A percentile compares a stretch with the other conserved stretches of the same genome.
Conservation (phyloP, 495 filamentous ascomycete genomes). For the Penicillium canariense region DNA sequence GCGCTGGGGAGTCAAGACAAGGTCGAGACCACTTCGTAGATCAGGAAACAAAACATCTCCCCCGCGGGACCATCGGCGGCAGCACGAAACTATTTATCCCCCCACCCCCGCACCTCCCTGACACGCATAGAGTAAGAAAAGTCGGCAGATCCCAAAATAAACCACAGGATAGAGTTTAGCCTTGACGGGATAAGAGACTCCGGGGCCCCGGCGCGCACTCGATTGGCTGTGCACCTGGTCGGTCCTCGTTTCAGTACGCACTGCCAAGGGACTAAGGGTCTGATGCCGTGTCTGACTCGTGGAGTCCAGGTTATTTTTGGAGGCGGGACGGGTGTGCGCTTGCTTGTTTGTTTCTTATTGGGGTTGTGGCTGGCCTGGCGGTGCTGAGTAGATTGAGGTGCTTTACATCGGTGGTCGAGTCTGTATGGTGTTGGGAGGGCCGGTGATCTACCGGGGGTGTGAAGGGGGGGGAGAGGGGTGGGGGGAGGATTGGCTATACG, state of each 20-base stretch:
- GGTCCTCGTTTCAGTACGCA: constrained; percentile 20
- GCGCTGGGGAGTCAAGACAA: background rate
- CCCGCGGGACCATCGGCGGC: background rate
- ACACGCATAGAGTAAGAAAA: background rate
- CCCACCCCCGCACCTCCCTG: background rate
- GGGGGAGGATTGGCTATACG: no score
- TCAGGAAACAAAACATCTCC: background rate
- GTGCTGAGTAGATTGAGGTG: no score
- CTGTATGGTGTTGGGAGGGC: no score
- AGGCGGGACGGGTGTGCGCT: constrained; percentile 3
- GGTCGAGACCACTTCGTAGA: background rate
- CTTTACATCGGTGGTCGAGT: no score
- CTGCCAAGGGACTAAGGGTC: constrained; percentile 17
- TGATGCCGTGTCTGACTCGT: background rate
- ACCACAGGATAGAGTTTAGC: constrained; percentile 2
- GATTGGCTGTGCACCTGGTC: constrained; percentile 6
- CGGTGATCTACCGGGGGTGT: no score
- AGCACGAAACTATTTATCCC: background rate
- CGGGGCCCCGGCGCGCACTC: background rate
- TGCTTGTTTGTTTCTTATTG: no score
- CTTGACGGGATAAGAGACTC: background rate
- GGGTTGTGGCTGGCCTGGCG: no score
- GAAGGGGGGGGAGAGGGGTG: no score
- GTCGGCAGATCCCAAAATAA: background rate
- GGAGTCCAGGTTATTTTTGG: constrained; percentile 15